Evolutionary conservation across 768 basidiomycete species (phyloP), one percentile per base, ranked within the genome.

Genomic region (Lentinula raphanica): DNA sequence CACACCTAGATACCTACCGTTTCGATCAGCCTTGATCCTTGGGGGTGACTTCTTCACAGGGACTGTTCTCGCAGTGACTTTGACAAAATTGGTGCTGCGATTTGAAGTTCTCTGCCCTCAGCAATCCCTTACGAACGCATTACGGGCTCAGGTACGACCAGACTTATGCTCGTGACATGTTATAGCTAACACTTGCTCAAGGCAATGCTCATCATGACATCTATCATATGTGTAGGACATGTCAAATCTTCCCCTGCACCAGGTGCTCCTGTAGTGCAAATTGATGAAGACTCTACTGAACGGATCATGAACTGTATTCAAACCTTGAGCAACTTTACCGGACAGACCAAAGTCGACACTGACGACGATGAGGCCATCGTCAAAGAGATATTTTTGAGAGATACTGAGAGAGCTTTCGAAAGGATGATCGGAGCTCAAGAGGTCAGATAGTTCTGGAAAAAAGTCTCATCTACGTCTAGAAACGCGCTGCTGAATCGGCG

Each of bases 171-270:
- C 6, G 5, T 29, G 13, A 11, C 15, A 35, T 29, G 7, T 17
- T 23, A 3, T 17, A 54, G 25, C 21, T 54, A 19, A 54, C 17
- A 13, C 8, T n/a, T n/a, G 19, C 9, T 60, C 15, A 64, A 92
- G 89, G 86, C 92, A 5, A 98, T 99, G 92, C 80, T 99, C 55
- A 93, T 98, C 69, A 98, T 99, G 97, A 88, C 94, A 1, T 97
- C 94, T 8, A 80, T 94, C 68, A 91, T 98, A 68, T 93, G 97
- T 49, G 92, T 98, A 56, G 97, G 97, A 36, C 96, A 98, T 74
- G 95, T 94, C 55, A 96, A 95, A 68, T 95, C 96, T 64, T 90
- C 89, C 44, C 85, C 91, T 0, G 88, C 87, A 1, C 90, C 92
- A 31, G 55, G 55, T 23, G 44, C 55, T 13, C 27, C 55, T 35